Evolutionary conservation across 495 filamentous ascomycete species (phyloP).

Genomic region (Amorphotheca resinae): DNA sequence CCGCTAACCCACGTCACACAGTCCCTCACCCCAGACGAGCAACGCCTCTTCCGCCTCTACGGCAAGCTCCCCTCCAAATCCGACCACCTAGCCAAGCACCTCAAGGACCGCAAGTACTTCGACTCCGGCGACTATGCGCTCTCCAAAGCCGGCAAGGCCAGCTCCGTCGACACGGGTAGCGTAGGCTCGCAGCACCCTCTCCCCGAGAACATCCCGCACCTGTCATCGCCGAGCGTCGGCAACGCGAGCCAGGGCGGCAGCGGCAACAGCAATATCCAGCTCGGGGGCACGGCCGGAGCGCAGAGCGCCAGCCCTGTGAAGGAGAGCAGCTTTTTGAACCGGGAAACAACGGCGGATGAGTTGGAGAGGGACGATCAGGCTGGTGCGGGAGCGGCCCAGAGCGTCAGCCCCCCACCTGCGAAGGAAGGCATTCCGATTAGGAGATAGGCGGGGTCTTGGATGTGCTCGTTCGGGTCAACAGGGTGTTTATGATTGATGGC

Average conservation of each 20-base stretch:
- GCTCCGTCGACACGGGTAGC: constrained; percentile 82
- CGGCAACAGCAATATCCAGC: constrained; percentile 29
- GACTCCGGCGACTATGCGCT: constrained; percentile 96
- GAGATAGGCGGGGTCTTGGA: constrained; percentile 8
- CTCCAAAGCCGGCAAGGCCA: constrained; percentile 95
- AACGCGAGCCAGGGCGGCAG: constrained; percentile 32
- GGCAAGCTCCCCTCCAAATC: constrained; percentile 93
- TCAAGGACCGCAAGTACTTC: constrained; percentile 86
- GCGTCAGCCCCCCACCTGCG: constrained; percentile 33
- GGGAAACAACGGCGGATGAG: constrained; percentile 63
- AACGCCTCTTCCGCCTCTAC: constrained; percentile 89
- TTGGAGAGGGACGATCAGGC: constrained; percentile 28
- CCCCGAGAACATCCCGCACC: constrained; percentile 93
- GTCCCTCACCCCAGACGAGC: constrained; percentile 84
- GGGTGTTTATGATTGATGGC: constrained; percentile 7
- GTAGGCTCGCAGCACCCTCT: constrained; percentile 90
- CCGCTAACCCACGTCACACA: no score
- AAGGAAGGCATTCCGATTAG: constrained; percentile 55
- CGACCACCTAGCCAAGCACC: constrained; percentile 93
- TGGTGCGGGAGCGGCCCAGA: constrained; percentile 17
- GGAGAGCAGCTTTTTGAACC: constrained; percentile 71
- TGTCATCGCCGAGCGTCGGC: constrained; percentile 51
- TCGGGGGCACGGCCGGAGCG: constrained; percentile 6
- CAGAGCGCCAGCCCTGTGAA: constrained; percentile 71
- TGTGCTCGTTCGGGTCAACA: neutral